phyloP scores from a whole-genome alignment of 2,329 filamentous ascomycete genomes.

The Scedosporium boydii region DNA sequence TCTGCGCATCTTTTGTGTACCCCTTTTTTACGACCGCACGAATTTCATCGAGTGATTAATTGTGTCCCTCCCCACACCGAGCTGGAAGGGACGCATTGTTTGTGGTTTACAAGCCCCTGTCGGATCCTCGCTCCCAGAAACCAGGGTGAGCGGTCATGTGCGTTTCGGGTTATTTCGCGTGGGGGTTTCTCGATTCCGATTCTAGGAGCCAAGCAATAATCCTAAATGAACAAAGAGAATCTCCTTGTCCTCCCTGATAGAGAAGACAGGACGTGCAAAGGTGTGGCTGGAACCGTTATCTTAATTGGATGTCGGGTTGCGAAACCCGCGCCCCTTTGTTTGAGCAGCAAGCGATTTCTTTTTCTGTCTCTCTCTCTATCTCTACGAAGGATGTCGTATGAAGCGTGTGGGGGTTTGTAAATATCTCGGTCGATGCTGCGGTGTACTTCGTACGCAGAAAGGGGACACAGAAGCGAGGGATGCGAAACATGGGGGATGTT shows the following conservation, averaged over 20 bases:
- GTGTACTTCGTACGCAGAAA: too few species aligned
- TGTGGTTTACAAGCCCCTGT: background rate
- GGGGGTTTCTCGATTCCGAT: background rate
- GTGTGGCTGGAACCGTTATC: background rate
- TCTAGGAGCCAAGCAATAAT: background rate
- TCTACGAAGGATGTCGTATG: too few species aligned
- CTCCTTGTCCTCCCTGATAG: background rate
- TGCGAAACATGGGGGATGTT: background rate
- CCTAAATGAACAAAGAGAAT: background rate
- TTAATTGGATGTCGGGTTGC: background rate
- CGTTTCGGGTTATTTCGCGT: constrained; percentile 2
- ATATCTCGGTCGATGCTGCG: too few species aligned
- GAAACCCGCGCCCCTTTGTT: background rate
- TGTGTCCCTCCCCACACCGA: too few species aligned
- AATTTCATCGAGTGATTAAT: background rate
- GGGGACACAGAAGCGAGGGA: background rate
- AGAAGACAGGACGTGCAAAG: background rate
- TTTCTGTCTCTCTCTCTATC: too few species aligned
- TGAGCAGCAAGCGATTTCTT: background rate
- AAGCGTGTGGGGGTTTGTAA: too few species aligned
- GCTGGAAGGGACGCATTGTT: too few species aligned
- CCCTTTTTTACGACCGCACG: background rate
- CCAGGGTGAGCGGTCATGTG: background rate
- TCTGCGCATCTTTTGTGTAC: background rate
- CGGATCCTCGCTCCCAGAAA: background rate